Base-by-base conservation (phyloP, 2,329 filamentous ascomycete genomes). In the Arthrobotrys musiformis region DNA sequence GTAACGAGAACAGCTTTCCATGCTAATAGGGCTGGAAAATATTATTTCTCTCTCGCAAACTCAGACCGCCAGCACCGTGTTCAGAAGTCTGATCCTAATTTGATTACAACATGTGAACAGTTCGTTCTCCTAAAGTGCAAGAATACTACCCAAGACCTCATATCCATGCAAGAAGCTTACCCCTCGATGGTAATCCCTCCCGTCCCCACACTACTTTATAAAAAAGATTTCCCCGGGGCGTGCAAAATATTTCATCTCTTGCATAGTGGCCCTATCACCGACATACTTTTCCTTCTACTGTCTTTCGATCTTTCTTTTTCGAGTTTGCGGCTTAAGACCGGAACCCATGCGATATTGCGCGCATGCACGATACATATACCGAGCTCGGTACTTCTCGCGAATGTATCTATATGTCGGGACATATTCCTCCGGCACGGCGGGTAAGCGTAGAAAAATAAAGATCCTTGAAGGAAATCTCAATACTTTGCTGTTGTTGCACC, bases 311-410 rank as follows among this genome's bases (percentile, higher is more conserved):
- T 33, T 33, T 33, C 9, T 33, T 33, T 40, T 46, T 9, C n/a
- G 24, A 52, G 17, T 17, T 26, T 30, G 48, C 48, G 48, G 48
- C 48, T 22, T 46, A 19, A 56, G 17, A n/a, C 44, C 48, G 56
- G 35, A 37, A n/a, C 26, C 33, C 19, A 40, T 42, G 30, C 35
- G 19, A 30, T 15, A n/a, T 52, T 15, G 33, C 26, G 33, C 35
- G n/a, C 44, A 60, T 52, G 67, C 28, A 54, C 30, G 33, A 37
- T 62, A 35, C 30, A 15, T 42, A n/a, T 44, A 42, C 54, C 54
- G 56, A 62, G 30, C 26, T 70, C 35, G 69, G 69, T 73, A 73
- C 69, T 58, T 73, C 40, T 58, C 60, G 69, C 26, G 37, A 73
- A 73, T 40, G 69, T 73, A 73, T 42, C 58, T 60, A 60, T 64